These are phyloP conservation scores for Fragaria nilgerrensis DNA, from an alignment of 306 rosid genomes.

Conservation along the genomic window DNA sequence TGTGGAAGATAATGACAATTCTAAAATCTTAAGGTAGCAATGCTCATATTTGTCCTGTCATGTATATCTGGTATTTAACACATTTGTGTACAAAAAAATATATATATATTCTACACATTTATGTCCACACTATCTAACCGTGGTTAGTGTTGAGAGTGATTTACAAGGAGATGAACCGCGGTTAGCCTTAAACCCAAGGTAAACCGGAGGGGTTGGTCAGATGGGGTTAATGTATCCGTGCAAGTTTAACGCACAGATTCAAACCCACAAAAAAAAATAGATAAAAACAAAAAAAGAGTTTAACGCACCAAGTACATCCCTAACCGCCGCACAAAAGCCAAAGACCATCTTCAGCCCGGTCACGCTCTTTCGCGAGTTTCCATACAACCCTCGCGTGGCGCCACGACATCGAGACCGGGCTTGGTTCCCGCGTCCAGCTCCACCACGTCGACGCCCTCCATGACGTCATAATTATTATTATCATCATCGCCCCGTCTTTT, in stretches of 20 bases:
- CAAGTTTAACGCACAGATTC: not conserved
- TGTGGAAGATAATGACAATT: too few relatives aligned
- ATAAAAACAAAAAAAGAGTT: not conserved
- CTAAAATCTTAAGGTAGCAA: too few relatives aligned
- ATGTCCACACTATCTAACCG: too few relatives aligned
- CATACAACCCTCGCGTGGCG: constrained; percentile 43
- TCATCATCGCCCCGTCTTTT: not conserved
- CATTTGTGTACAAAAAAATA: too few relatives aligned
- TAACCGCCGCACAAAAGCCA: not conserved
- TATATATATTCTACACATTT: too few relatives aligned
- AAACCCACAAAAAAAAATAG: too few relatives aligned
- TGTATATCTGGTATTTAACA: too few relatives aligned
- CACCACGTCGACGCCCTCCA: constrained; percentile 12
- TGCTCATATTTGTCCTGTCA: too few relatives aligned
- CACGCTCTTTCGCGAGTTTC: not conserved
- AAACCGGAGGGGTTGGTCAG: not conserved
- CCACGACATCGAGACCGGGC: constrained; percentile 32
- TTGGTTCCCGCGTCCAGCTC: not conserved
- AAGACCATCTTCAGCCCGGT: not conserved
- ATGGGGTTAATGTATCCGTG: not conserved
- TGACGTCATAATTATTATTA: not conserved
- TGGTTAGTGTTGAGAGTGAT: too few relatives aligned
- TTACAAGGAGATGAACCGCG: not conserved
- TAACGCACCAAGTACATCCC: not conserved
- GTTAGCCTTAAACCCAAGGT: not conserved